Evolutionary conservation across 2,329 filamentous ascomycete species (phyloP), one percentile per base, ranked within the genome.

Genomic region (Shiraia bambusicola): DNA sequence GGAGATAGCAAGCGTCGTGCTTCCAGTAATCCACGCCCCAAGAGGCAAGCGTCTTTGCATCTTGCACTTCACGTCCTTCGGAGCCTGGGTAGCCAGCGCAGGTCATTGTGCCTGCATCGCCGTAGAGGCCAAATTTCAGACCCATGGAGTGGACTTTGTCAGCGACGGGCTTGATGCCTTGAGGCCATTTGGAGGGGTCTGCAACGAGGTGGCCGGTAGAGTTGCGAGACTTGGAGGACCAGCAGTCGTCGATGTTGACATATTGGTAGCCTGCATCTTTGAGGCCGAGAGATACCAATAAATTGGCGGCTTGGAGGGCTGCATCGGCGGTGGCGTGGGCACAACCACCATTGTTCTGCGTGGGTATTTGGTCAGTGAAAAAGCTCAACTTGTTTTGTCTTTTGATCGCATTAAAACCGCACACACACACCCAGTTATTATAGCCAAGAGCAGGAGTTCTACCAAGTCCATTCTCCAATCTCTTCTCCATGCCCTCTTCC

Each of bases 41-140:
- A 14, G 51, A 49, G 1, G 78, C 75, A 50, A 76, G 82, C 0
- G 77, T 75, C 16, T 71, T 62, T 0, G 80, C 81, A 56, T 84
- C 82, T 11, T 78, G 59, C 1, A 67, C 57, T 52, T 85, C 81
- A 50, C 78, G 72, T 3, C 76, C 79, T 8, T 81, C 56, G 37
- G 75, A 79, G 1, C 75, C 82, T 10, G 78, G 75, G 52, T 81
- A 83, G 2, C 74, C 74, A 1, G 72, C 80, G 51, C 80, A 82
- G 3, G 77, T 80, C 29, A 34, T 28, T 3, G 39, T 68, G 30
- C 77, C 77, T 1, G 76, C 76, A 59, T 75, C 75, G 48, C 76
- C 75, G 54, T 85, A 85, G 29, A 85, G 80, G 0, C 82, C 82
- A 3, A 84, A 59, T 57, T 84, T 84, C 28, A 85, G 52, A 1